Evolutionary conservation across 73 alveolate species (phyloP), one percentile per base, ranked within the genome.

Genomic region (Symbiodinium pilosum): DNA sequence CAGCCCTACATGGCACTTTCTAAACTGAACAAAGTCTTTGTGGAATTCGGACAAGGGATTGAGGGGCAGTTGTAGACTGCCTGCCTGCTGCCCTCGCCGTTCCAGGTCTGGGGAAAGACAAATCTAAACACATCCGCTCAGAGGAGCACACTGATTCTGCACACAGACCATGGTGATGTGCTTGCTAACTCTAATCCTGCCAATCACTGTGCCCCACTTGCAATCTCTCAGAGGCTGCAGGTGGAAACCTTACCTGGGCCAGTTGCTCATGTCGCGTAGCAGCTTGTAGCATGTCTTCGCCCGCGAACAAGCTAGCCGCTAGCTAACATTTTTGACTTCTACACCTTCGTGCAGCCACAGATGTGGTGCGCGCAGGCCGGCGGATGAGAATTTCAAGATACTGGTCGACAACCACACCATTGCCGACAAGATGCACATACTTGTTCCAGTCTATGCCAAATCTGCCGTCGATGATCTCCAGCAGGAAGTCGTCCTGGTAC

Each of bases 401-500:
- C n/a, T n/a, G n/a, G n/a, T n/a, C n/a, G n/a, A n/a, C n/a, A n/a
- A n/a, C n/a, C n/a, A n/a, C n/a, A n/a, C n/a, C n/a, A n/a, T n/a
- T 64, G 81, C 81, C 81, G 34, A 7, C 41, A 64, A 51, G 87
- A 16, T 34, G 38, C 98, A 93, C 98, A 51, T 93, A 86, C 36
- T 18, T 28, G 68, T 47, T 93, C 93, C 92, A 93, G 38, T 93
- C 93, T 12, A 93, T 36, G 85, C 98, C 98, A 30, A 93, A 93
- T n/a, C 98, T 73, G 85, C 98, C 98, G 11, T 93, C 93, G 43
- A 93, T 54, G 34, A 93, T 38, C 21, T 93, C 98, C 39, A 77
- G 68, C 34, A 93, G 98, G 68, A 93, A 93, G 44, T 44, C 81
- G 41, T 93, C 98, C 98, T 93, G 84, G 71, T 39, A 30, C 30